Evolutionary conservation across 352 stramenopile genomes (phyloP).

Genomic region (Peronosclerospora sorghi): DNA sequence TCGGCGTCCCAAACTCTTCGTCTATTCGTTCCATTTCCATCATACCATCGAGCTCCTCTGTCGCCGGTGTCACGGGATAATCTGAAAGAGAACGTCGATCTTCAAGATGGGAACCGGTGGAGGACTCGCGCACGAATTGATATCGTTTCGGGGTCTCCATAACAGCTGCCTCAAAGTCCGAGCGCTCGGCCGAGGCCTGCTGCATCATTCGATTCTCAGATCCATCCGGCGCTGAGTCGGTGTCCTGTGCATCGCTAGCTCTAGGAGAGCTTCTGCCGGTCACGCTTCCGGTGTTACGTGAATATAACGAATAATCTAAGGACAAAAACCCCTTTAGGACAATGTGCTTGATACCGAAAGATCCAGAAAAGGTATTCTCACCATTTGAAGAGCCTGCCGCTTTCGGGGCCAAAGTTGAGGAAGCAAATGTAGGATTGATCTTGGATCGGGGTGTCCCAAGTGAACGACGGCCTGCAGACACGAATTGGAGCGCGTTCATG

Average conservation of each 20-base stretch:
- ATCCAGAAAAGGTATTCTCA: slow-evolving; percentile 6
- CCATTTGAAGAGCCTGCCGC: slow-evolving; percentile 27
- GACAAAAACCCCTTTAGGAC: slow-evolving; percentile 2
- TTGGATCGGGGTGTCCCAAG: slow-evolving; percentile 35
- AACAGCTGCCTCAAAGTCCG: slow-evolving; percentile 16
- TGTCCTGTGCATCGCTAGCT: slow-evolving; percentile 17
- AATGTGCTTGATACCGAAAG: not conserved
- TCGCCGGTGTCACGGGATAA: too few relatives aligned
- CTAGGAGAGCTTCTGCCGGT: slow-evolving; percentile 6
- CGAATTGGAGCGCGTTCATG: slow-evolving; percentile 6
- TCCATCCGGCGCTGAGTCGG: slow-evolving; percentile 9
- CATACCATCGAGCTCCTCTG: too few relatives aligned
- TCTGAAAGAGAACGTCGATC: too few relatives aligned
- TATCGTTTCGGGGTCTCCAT: slow-evolving; percentile 64
- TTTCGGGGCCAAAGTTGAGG: slow-evolving; percentile 18
- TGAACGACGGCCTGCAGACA: slow-evolving; percentile 24
- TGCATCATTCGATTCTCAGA: slow-evolving; percentile 22
- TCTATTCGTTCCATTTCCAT: slow-evolving; percentile 75
- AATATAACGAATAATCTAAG: slow-evolving; percentile 39
- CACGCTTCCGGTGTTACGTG: slow-evolving; percentile 15
- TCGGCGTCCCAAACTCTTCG: slow-evolving; percentile 68
- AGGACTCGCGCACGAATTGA: slow-evolving; percentile 62
- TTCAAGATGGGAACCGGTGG: slow-evolving; percentile 47
- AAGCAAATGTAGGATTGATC: slow-evolving; percentile 40
- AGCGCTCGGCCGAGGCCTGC: slow-evolving; percentile 17